Base-by-base conservation (phyloP, 345 rosid species). In the Pugionium cornutum region DNA sequence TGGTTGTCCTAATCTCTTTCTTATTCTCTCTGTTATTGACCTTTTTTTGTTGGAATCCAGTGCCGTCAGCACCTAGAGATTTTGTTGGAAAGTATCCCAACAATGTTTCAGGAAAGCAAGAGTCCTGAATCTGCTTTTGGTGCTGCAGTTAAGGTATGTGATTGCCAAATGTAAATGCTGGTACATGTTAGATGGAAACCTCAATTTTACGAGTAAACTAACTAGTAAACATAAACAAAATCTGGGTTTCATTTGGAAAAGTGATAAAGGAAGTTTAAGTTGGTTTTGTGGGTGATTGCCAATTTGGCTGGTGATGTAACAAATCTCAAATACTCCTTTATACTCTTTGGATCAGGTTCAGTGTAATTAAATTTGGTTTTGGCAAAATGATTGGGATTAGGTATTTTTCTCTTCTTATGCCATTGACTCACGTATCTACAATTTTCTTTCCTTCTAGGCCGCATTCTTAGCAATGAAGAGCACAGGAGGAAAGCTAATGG, bases 51-150 rank as follows among this genome's bases (percentile, higher is more conserved):
- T 76, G 72, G 54, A 61, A 72, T 71, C 47, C 74, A 95, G 99
- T 91, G 97, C 75, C 96, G 91, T 60, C 92, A 86, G 61, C 99
- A 91, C 80, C 75, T 95, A 67, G 97, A 95, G 84, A 84, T 87
- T 46, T 78, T 91, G 80, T 79, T 95, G 76, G 99, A 95, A 72
- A 91, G 84, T 75, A 95, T 95, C 75, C 99, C 99, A 51, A 79
- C 84, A 46, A 86, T 91, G 97, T 95, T 95, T 79, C 85, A 85
- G 78, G 84, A 77, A 76, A 87, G 82, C 78, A 83, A 72, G 81
- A 87, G 83, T 56, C 89, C 92, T 45, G 99, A 95, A 80, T 95
- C 99, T 48, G 89, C 97, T 68, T 95, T 95, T 77, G 95, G 97
- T 80, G 97, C 99, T 51, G 97, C 97, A 67, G 82, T 87, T 66